Conservation (phyloP, 371 early-diverging fungal species). For the Mucor circinelloides region DNA sequence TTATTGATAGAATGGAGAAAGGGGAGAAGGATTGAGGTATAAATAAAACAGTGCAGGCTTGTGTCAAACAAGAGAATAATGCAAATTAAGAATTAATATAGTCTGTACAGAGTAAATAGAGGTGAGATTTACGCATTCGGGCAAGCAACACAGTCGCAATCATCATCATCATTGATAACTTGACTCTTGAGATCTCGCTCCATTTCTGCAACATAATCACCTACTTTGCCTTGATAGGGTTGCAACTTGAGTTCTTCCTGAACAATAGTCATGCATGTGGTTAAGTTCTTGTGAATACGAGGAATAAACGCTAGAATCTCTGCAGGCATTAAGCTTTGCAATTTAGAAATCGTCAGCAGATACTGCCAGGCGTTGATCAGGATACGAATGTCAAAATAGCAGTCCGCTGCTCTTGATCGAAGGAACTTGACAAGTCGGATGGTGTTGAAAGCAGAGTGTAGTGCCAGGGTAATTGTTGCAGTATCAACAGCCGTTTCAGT, state of each 20-base stretch:
- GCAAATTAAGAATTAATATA: not conserved
- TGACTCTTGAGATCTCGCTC: slow-evolving; percentile 20
- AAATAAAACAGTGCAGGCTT: not conserved
- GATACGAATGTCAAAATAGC: slow-evolving; percentile 35
- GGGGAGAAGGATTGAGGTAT: not conserved
- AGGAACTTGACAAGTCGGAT: slow-evolving; percentile 25
- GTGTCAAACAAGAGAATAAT: not conserved
- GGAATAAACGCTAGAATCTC: slow-evolving; percentile 14
- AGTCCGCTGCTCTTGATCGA: slow-evolving; percentile 18
- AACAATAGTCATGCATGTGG: slow-evolving; percentile 12
- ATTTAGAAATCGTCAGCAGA: slow-evolving; percentile 15
- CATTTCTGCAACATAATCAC: slow-evolving; percentile 23
- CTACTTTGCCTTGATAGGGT: slow-evolving; percentile 26
- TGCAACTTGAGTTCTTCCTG: slow-evolving; percentile 22
- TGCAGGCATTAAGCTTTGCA: slow-evolving; percentile 3
- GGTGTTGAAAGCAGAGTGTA: slow-evolving; percentile 27
- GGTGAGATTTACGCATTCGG: slow-evolving; percentile 16
- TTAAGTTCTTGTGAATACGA: slow-evolving; percentile 17
- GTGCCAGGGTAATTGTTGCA: not conserved
- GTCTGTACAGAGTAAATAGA: not conserved
- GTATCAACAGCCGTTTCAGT: not conserved
- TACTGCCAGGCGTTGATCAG: slow-evolving; percentile 33
- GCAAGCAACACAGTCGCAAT: slow-evolving; percentile 27
- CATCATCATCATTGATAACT: slow-evolving; percentile 20
- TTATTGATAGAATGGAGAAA: not conserved